Evolutionary conservation across 2,329 filamentous ascomycete genomes (phyloP), one percentile per base, ranked within the genome.

Genomic region (Sarocladium strictum): DNA sequence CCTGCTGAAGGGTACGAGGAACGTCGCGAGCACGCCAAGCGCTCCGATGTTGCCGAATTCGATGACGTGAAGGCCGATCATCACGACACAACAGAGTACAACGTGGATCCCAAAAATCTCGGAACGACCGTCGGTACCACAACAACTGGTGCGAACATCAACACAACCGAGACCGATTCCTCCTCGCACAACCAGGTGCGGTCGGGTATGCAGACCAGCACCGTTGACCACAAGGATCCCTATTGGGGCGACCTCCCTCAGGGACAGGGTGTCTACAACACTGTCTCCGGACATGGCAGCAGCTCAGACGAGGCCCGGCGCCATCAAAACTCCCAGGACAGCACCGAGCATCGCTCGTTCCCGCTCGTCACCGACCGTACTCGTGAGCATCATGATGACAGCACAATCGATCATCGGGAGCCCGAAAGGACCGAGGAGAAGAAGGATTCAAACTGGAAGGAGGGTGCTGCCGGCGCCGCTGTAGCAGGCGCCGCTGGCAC

Each of bases 401-500:
- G 33, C 10, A 40, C n/a, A 5, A 26, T 4, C 11, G n/a, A 27
- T 4, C 4, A 21, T 14, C 4, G n/a, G 15, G 15, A 53, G n/a
- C 21, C 19, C 12, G 17, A 40, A 14, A 21, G 17, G 32, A 40
- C 33, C 11, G 14, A 27, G 11, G 24, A 49, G 17, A 49, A 49
- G 49, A 40, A 53, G 21, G 50, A 35, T n/a, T 53, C 50, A 3
- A 17, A 53, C 33, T 53, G 50, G 50, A 53, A 53, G 21, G 47
- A 51, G 27, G 50, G 50, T n/a, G 11, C 21, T 26, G 50, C 50
- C 29, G 50, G 50, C 14, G 50, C 17, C 11, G 33, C 50, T 37
- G 50, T 38, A 2, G 21, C 35, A 17, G 50, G 50, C 3, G 50
- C 33, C 26, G 50, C 50, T 53, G 50, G 50, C 11, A 35, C 50